A percentile compares a stretch with the other conserved stretches of the same genome.
Conservation (phyloP, 2,329 filamentous ascomycete genomes). For the Arthrobotrys sinensis region DNA sequence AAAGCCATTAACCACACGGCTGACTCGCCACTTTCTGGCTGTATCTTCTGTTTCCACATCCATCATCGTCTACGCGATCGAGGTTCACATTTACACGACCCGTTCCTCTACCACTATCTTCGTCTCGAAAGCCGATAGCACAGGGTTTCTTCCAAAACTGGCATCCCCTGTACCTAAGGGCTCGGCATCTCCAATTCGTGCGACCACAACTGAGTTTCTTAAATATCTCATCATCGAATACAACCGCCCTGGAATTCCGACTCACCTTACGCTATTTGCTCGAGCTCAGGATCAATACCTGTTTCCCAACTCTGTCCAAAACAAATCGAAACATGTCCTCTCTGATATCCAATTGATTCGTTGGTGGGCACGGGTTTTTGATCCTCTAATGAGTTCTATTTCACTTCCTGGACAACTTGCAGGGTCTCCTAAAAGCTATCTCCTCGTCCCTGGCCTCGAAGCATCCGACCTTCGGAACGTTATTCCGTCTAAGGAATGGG, state of each 20-base stretch:
- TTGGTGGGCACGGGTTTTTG: slow-evolving; percentile 94
- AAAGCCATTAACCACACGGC: slow-evolving; percentile 82
- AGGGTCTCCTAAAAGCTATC: slow-evolving; percentile 73
- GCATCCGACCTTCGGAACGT: slow-evolving; percentile 84
- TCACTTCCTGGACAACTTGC: slow-evolving; percentile 66
- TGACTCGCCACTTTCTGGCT: slow-evolving; percentile 85
- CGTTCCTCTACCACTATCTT: slow-evolving; percentile 80
- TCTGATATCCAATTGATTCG: slow-evolving; percentile 90
- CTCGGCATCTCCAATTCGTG: slow-evolving; percentile 77
- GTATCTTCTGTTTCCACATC: slow-evolving; percentile 71
- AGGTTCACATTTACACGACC: slow-evolving; percentile 84
- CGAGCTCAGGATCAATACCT: slow-evolving; percentile 93
- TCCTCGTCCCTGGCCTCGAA: slow-evolving; percentile 90
- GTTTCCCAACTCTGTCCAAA: slow-evolving; percentile 91
- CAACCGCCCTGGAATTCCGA: slow-evolving; percentile 76
- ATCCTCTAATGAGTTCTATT: slow-evolving; percentile 76
- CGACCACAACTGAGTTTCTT: slow-evolving; percentile 82
- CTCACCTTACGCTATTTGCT: slow-evolving; percentile 88
- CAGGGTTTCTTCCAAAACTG: slow-evolving; percentile 77
- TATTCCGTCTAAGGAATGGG: slow-evolving; percentile 77
- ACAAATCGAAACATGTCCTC: slow-evolving; percentile 87
- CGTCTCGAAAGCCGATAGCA: slow-evolving; percentile 96
- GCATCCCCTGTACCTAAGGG: slow-evolving; percentile 36
- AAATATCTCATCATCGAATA: slow-evolving; percentile 79
- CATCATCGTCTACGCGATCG: slow-evolving; percentile 81